Evolutionary conservation across 768 basidiomycete species (phyloP).

Genomic region (Asterophora parasitica): DNA sequence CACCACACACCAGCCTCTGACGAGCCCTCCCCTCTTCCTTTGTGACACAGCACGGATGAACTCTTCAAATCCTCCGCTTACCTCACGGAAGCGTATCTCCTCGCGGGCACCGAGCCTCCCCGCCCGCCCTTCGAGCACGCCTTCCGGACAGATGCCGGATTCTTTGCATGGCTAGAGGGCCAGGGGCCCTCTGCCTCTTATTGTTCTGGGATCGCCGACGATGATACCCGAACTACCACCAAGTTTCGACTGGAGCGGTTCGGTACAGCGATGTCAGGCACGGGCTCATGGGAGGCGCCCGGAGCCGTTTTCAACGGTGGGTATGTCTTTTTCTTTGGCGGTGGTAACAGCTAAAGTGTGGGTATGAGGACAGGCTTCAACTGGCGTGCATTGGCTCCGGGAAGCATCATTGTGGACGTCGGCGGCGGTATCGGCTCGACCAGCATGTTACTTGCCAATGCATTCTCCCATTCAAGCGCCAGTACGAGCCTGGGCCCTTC

Average conservation of each 20-base stretch:
- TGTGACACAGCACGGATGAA: constrained; percentile 69
- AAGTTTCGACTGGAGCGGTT: constrained; percentile 60
- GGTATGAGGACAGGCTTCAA: constrained; percentile 42
- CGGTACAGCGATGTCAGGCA: constrained; percentile 72
- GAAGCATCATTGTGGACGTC: constrained; percentile 57
- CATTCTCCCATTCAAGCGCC: constrained; percentile 21
- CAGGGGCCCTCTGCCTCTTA: not conserved
- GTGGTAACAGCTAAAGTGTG: not conserved
- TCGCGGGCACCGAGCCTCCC: constrained; percentile 40
- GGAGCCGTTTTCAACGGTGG: constrained; percentile 52
- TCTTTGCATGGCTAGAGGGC: constrained; percentile 74
- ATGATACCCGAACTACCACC: constrained; percentile 30
- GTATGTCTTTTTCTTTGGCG: constrained; percentile 12
- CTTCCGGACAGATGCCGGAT: constrained; percentile 47
- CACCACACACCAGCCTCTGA: not conserved
- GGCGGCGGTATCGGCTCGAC: constrained; percentile 64
- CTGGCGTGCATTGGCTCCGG: constrained; percentile 48
- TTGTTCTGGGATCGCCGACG: not conserved
- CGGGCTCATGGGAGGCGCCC: constrained; percentile 65
- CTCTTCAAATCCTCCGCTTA: constrained; percentile 73
- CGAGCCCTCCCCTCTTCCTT: not conserved
- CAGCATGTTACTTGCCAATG: constrained; percentile 33
- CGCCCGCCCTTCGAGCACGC: constrained; percentile 71
- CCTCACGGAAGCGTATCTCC: constrained; percentile 62
- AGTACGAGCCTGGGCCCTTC: not conserved